phyloP scores from a whole-genome alignment of 768 basidiomycete genomes.

The Lentinus tigrinus region DNA sequence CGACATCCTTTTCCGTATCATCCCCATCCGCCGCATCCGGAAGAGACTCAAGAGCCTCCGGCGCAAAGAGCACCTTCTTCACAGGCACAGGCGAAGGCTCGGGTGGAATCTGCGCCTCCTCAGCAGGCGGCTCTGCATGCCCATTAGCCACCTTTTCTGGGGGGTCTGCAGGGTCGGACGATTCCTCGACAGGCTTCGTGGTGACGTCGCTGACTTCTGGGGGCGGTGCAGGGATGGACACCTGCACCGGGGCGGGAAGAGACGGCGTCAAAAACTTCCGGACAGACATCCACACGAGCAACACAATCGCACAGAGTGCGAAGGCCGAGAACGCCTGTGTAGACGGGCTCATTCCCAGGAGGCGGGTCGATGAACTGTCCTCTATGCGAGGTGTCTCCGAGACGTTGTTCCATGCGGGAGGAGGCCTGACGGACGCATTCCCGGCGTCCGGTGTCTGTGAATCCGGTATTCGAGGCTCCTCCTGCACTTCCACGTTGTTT shows the following conservation, averaged over 20 bases:
- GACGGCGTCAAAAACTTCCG: constrained; percentile 7
- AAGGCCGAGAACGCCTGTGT: constrained; percentile 15
- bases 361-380: background rate
- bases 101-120: background rate
- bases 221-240: background rate
- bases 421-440: constrained; percentile 14
- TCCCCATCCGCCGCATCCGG: constrained; percentile 34
- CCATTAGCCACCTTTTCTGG: constrained; percentile 1
- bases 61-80: constrained; percentile 11
- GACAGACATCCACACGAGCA: constrained; percentile 12
- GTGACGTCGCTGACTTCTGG: background rate
- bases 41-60: constrained; percentile 9
- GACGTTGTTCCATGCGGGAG: background rate
- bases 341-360: constrained; percentile 5
- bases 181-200: background rate
- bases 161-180: background rate
- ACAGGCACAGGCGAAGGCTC: background rate
- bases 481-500: constrained; percentile 16
- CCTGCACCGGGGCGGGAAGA: background rate
- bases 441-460: background rate
- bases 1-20: constrained; percentile 49
- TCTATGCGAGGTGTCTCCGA: background rate
- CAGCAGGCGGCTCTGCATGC: background rate
- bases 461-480: constrained; percentile 13
- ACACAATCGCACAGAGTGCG: constrained; percentile 8